Conservation (phyloP, 495 filamentous ascomycete genomes). For the Astrothelium macrocarpum region DNA sequence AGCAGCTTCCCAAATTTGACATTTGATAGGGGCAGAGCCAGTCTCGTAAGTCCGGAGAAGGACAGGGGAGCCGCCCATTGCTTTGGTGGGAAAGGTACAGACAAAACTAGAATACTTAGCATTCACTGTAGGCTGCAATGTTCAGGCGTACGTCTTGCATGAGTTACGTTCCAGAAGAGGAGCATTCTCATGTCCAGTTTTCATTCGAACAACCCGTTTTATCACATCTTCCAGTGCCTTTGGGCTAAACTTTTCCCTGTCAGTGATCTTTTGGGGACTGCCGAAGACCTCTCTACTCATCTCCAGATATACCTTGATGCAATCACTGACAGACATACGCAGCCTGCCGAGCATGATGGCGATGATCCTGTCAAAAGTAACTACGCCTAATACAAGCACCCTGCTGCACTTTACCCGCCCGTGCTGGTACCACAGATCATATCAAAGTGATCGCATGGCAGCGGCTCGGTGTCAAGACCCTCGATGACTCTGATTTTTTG, state of each 20-base stretch:
- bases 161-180: not conserved
- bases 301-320: slow-evolving; percentile 13
- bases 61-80: not conserved
- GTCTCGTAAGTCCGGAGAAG: not conserved
- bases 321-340: slow-evolving; percentile 14
- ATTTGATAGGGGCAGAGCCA: not conserved
- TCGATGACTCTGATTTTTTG: no score
- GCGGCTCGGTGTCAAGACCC: no score
- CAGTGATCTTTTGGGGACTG: not conserved
- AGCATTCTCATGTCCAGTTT: not conserved
- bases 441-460: no score
- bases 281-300: slow-evolving; percentile 13
- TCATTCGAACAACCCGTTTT: not conserved
- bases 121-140: not conserved
- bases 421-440: no score
- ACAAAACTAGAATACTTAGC: not conserved
- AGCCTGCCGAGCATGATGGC: slow-evolving; percentile 20
- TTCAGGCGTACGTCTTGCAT: not conserved
- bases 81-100: not conserved
- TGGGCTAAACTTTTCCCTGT: not conserved
- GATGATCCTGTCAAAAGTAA: slow-evolving; percentile 16
- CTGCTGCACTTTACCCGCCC: no score
- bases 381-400: no score
- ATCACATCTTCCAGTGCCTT: not conserved
- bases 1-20: slow-evolving; percentile 12